phyloP scores from a whole-genome alignment of 129 eudicot species.

The Chrysanthemum lavandulifolium region DNA sequence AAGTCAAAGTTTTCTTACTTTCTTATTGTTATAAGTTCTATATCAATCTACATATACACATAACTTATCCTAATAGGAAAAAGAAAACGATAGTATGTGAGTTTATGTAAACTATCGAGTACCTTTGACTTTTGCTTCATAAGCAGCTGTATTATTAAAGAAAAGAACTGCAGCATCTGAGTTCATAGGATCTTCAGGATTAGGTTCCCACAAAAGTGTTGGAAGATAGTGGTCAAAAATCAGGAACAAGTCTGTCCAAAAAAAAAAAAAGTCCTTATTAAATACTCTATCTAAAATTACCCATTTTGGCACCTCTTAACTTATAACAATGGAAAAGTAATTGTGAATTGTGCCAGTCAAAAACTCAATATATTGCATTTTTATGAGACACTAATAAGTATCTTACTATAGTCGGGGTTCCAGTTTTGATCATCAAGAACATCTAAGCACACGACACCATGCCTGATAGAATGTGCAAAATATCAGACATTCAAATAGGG shows the following conservation, averaged over 20 bases:
- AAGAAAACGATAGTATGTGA: background rate
- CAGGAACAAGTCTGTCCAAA: background rate
- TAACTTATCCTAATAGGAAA: too few species aligned
- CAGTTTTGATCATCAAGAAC: background rate
- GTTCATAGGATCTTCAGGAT: background rate
- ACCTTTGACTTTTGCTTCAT: slow-evolving; percentile 9
- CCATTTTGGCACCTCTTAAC: too few species aligned
- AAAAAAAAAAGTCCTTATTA: too few species aligned
- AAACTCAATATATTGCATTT: too few species aligned
- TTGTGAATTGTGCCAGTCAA: too few species aligned
- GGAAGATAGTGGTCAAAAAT: background rate
- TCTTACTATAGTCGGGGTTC: background rate
- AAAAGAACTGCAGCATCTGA: background rate
- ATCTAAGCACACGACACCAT: background rate
- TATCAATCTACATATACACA: too few species aligned
- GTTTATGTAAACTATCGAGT: background rate
- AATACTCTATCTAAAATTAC: too few species aligned
- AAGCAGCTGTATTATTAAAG: background rate
- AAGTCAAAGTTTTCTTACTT: background rate
- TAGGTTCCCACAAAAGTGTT: background rate
- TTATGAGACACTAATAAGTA: background rate
- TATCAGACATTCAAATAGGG: background rate
- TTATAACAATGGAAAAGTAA: too few species aligned
- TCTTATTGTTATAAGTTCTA: too few species aligned
- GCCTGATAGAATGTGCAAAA: background rate